phyloP scores from a whole-genome alignment of 768 basidiomycete species.

The Lentinula guzmanii region DNA sequence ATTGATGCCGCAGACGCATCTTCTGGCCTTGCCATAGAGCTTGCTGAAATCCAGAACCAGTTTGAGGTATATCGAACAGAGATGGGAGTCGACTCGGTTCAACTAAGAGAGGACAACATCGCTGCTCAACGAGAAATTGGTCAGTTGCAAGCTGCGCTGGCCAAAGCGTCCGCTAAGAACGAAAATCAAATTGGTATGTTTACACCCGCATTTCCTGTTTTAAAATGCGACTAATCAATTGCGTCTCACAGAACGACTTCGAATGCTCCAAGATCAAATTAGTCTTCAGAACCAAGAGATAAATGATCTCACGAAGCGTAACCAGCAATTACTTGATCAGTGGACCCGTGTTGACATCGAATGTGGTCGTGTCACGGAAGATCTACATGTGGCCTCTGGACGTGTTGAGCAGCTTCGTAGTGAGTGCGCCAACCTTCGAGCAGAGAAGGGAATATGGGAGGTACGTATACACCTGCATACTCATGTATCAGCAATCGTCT shows the following conservation, averaged over 20 bases:
- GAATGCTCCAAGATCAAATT: slow-evolving; percentile 66
- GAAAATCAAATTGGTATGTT: slow-evolving; percentile 62
- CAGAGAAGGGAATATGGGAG: slow-evolving; percentile 94
- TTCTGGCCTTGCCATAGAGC: slow-evolving; percentile 48
- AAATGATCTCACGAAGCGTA: slow-evolving; percentile 60
- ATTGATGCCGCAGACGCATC: slow-evolving; percentile 13
- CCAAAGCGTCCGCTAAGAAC: slow-evolving; percentile 78
- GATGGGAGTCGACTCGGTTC: slow-evolving; percentile 71
- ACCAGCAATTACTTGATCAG: slow-evolving; percentile 68
- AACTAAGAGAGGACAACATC: slow-evolving; percentile 65
- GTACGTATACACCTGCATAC: slow-evolving; percentile 31
- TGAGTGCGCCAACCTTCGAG: slow-evolving; percentile 82
- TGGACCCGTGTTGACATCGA: slow-evolving; percentile 73
- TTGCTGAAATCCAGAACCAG: slow-evolving; percentile 69
- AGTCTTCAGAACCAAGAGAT: slow-evolving; percentile 57
- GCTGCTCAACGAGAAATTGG: slow-evolving; percentile 64
- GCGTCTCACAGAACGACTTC: slow-evolving; percentile 51
- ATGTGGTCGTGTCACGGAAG: slow-evolving; percentile 61
- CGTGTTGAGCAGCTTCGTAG: slow-evolving; percentile 74
- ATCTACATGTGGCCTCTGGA: slow-evolving; percentile 51
- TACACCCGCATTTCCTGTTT: neutral
- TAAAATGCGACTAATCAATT: neutral
- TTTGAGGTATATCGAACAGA: slow-evolving; percentile 79
- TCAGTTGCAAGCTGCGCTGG: slow-evolving; percentile 58
- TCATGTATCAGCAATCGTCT: slow-evolving; percentile 4